Evolutionary conservation across 2,329 filamentous ascomycete species (phyloP).

Genomic region (Gliomastix tumulicola): DNA sequence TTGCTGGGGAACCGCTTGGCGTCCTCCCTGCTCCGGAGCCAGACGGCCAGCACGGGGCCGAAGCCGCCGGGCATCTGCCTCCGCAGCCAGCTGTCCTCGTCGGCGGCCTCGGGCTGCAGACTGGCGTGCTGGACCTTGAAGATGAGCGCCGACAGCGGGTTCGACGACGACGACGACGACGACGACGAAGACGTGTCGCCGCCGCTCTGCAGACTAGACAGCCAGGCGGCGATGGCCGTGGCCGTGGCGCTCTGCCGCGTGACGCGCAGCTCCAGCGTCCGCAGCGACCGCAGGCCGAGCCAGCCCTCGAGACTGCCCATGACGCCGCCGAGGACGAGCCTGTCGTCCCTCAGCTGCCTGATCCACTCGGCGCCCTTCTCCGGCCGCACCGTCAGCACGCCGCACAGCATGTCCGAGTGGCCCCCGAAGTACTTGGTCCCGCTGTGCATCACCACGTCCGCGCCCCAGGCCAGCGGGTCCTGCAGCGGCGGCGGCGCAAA

Average conservation of each 20-base stretch:
- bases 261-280: constrained; percentile 81
- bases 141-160: constrained; percentile 45
- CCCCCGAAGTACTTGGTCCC: constrained; percentile 97
- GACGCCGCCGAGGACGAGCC: constrained; percentile 72
- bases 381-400: constrained; percentile 64
- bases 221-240: constrained; percentile 62
- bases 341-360: constrained; percentile 55
- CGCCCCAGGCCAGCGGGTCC: constrained; percentile 76
- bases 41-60: constrained; percentile 79
- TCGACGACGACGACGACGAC: constrained; percentile 26
- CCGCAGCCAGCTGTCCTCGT: constrained; percentile 63
- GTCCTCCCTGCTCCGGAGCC: constrained; percentile 49
- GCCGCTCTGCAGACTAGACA: constrained; percentile 28
- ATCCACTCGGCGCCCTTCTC: constrained; percentile 50
- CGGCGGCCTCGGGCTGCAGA: constrained; percentile 57
- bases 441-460: constrained; percentile 84
- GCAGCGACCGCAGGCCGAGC: constrained; percentile 79
- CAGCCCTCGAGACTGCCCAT: constrained; percentile 89
- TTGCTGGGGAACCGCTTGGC: constrained; percentile 71
- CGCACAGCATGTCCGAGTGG: constrained; percentile 89
- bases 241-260: constrained; percentile 69
- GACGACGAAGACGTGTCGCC: constrained; percentile 25
- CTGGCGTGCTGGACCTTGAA: constrained; percentile 67
- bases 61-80: constrained; percentile 89
- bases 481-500: constrained; percentile 87